phyloP scores from a whole-genome alignment of 176 grass and related monocot genomes.

The Zoysia japonica region DNA sequence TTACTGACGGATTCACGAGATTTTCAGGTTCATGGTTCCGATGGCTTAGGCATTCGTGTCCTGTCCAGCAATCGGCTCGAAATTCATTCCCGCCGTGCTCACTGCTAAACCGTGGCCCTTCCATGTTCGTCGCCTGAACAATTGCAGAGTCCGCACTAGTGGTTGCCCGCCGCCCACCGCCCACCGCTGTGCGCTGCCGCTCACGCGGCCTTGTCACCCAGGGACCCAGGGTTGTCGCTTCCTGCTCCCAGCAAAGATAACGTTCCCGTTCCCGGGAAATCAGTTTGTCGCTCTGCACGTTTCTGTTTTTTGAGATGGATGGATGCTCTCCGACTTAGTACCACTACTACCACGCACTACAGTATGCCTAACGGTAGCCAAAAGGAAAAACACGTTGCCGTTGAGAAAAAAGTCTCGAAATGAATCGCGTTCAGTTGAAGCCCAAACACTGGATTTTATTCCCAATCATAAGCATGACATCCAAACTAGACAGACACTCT shows the following conservation, averaged over 20 bases:
- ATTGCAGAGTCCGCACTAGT: neutral
- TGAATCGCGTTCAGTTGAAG: neutral
- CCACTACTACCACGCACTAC: too few species aligned
- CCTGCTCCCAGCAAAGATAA: neutral
- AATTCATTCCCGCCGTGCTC: neutral
- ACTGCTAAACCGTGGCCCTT: neutral
- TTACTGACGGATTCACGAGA: neutral
- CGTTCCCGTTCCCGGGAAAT: neutral
- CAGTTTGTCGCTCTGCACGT: neutral
- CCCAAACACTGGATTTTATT: conserved; percentile 42
- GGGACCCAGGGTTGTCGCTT: neutral
- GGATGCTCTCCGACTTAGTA: neutral
- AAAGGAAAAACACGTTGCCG: neutral
- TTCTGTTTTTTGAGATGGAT: neutral
- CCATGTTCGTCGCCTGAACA: neutral
- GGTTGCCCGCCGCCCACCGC: neutral
- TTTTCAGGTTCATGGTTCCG: neutral
- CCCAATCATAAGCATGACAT: conserved; percentile 26
- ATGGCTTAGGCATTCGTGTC: neutral
- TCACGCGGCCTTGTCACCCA: neutral
- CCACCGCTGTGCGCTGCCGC: neutral
- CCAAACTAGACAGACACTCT: conserved; percentile 8
- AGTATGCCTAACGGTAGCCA: too few species aligned
- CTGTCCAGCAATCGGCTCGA: neutral
- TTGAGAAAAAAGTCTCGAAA: neutral